phyloP scores from a whole-genome alignment of 345 rosid genomes.

The Zanthoxylum bungeanum region DNA sequence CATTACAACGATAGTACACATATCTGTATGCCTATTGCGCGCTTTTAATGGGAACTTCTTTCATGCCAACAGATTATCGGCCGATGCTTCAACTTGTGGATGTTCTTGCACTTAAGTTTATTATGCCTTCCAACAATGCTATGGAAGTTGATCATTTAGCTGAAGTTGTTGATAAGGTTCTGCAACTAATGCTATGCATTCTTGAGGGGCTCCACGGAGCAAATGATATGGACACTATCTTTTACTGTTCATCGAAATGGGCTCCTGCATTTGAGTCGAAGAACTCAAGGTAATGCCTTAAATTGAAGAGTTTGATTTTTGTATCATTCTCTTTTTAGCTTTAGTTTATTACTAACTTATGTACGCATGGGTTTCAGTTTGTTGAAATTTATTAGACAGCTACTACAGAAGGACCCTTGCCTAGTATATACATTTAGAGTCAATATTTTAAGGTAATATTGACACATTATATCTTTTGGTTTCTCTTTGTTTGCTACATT shows the following conservation, averaged over 20 bases:
- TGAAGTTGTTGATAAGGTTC: constrained; percentile 54
- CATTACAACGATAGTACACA: neutral
- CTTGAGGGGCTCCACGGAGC: constrained; percentile 42
- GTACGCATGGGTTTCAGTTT: constrained; percentile 48
- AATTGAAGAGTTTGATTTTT: constrained; percentile 8
- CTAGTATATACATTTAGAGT: constrained; percentile 47
- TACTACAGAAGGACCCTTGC: constrained; percentile 47
- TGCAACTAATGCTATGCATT: constrained; percentile 60
- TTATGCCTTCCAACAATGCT: constrained; percentile 28
- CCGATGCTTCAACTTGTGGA: constrained; percentile 44
- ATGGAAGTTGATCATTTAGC: constrained; percentile 37
- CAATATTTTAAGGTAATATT: constrained; percentile 58
- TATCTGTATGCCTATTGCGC: constrained; percentile 2
- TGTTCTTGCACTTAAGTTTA: constrained; percentile 40
- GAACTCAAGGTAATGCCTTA: constrained; percentile 50
- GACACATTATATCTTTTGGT: neutral
- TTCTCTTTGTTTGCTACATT: constrained; percentile 1
- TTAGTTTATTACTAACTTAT: constrained; percentile 13
- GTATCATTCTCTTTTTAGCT: neutral
- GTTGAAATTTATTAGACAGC: constrained; percentile 55
- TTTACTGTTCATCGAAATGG: constrained; percentile 51
- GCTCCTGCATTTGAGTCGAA: constrained; percentile 59
- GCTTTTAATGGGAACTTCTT: constrained; percentile 8
- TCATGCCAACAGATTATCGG: constrained; percentile 50
- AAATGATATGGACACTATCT: constrained; percentile 36